Base-by-base conservation (phyloP, 106 monocot genomes). In the Dendrobium chrysotoxum region DNA sequence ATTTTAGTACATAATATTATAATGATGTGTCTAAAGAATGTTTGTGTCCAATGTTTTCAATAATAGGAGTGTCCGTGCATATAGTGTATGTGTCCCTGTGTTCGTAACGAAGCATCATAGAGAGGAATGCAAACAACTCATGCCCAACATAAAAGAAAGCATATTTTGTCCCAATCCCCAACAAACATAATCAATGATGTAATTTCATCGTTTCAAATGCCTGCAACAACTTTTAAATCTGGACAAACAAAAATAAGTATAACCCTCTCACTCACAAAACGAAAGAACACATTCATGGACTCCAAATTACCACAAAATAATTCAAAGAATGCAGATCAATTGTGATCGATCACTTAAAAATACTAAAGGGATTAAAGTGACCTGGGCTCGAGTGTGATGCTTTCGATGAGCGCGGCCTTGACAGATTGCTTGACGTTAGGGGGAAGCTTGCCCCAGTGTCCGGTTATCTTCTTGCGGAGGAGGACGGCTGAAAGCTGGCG, bases 401-500 rank as follows among this genome's bases (percentile, higher is more conserved):
- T 85, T 25, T 99, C 98, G 82, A 99, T 84, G 80, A 99, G 91
- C 20, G 98, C 92, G 75, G 91, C 55, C 83, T 95, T 99, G 57
- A 95, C 87, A 38, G 90, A 86, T 71, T 78, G 31, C 86, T 95
- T 92, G 77, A 87, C 77, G 28, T 79, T 31, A 0, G 86, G 89
- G 26, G 92, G 78, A 53, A 99, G 95, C 89, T 99, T 99, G 65
- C 89, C 85, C 98, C 98, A 99, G 83, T 99, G 98, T 13, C 92
- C 92, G 38, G 94, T 93, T 84, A 99, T 88, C 91, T 93, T 99
- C 95, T 99, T 99, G 58, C 98, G 90, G 50, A 99, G 90, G 53
- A 99, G 92, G 76, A 99, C 98, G 80, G 98, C 98, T 23, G 98
- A 73, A 81, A 99, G 94, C 83, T 99, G 98, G 35, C 98, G 92